A percentile compares a stretch with the other conserved stretches of the same genome.
Conservation (phyloP, 2,329 filamentous ascomycete genomes). For the Fonsecaea pugnacius region DNA sequence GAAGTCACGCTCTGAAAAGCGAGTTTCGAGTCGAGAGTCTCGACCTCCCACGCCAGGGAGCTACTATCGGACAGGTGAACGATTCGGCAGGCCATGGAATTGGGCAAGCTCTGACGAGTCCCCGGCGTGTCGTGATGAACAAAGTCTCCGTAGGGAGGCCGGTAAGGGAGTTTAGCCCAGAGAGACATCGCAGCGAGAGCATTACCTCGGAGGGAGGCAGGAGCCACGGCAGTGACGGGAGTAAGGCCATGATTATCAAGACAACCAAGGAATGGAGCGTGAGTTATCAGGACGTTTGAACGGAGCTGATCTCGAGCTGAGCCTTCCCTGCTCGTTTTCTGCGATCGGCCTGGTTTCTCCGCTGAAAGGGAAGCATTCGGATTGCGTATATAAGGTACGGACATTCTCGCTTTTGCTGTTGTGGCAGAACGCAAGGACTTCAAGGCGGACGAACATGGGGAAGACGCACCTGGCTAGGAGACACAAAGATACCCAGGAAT, state of each 20-base stretch:
- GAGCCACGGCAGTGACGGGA: constrained; percentile 27
- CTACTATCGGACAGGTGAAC: neutral
- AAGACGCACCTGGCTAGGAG: neutral
- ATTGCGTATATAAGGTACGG: neutral
- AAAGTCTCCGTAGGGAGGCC: constrained; percentile 10
- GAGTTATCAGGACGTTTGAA: constrained; percentile 24
- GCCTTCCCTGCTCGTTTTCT: neutral
- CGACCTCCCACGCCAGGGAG: constrained; percentile 25
- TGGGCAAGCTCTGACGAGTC: constrained; percentile 19
- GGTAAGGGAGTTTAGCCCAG: constrained; percentile 1
- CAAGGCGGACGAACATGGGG: neutral
- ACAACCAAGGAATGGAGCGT: constrained; percentile 29
- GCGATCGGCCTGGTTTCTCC: neutral
- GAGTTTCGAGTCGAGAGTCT: constrained; percentile 18
- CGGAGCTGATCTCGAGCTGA: neutral
- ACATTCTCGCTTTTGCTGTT: too few relatives aligned
- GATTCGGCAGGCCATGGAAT: constrained; percentile 7
- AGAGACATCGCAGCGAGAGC: constrained; percentile 23
- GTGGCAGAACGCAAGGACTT: too few relatives aligned
- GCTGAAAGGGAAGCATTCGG: neutral
- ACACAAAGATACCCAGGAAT: neutral
- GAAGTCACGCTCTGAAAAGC: constrained; percentile 25
- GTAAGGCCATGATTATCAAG: constrained; percentile 31
- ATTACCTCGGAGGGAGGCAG: constrained; percentile 20
- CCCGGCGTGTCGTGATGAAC: constrained; percentile 20